A percentile compares a stretch with the other conserved stretches of the same genome.
These are phyloP conservation scores for Starmerella bacillaris DNA, from an alignment of 805 yeast genomes.

Conservation along the genomic window DNA sequence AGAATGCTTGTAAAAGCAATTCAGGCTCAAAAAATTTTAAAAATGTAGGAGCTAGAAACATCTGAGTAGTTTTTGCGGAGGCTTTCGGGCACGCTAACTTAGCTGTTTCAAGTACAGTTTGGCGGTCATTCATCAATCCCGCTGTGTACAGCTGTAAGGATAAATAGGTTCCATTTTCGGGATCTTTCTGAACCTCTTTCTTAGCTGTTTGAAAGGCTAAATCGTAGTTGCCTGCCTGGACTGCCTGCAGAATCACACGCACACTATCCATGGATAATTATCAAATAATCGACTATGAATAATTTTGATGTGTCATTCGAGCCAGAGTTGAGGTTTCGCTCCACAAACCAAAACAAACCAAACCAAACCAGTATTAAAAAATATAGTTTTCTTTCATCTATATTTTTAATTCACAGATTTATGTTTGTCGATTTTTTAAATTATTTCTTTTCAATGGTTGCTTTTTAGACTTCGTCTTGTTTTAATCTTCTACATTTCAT, in stretches of 20 bases:
- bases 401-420: too few relatives aligned
- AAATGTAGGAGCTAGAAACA: conserved; percentile 20
- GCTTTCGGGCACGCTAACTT: conserved; percentile 7
- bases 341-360: too few relatives aligned
- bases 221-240: conserved; percentile 36
- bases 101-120: conserved; percentile 8
- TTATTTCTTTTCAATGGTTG: too few relatives aligned
- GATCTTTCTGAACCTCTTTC: conserved; percentile 35
- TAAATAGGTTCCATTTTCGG: conserved; percentile 36
- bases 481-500: too few relatives aligned
- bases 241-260: conserved; percentile 22
- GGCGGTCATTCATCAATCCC: conserved; percentile 5
- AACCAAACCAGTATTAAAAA: too few relatives aligned
- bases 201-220: conserved; percentile 35
- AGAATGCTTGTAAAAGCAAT: conserved; percentile 18
- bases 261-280: conserved; percentile 1
- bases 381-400: too few relatives aligned
- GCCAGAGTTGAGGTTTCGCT: too few relatives aligned
- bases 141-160: conserved; percentile 11
- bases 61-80: conserved; percentile 9
- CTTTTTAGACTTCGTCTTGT: too few relatives aligned
- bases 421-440: too few relatives aligned
- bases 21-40: conserved; percentile 18
- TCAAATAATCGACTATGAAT: too few relatives aligned
- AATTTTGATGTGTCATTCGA: too few relatives aligned